Conservation (phyloP, 169 alveolate genomes). For the Plasmodium blacklocki region DNA sequence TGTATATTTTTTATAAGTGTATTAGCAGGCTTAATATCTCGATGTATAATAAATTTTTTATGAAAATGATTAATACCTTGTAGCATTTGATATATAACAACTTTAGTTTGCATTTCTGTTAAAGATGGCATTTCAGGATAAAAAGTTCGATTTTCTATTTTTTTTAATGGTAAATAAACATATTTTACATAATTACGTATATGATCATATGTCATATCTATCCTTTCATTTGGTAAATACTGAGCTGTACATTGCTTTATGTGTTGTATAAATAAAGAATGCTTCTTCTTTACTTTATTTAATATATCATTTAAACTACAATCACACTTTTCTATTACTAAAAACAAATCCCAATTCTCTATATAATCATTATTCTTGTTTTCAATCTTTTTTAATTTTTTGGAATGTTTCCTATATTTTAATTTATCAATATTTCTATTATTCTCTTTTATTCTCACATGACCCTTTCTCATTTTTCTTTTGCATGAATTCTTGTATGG, state of each 20-base stretch:
- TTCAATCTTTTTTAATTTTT: constrained; percentile 53
- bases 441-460: background rate
- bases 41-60: constrained; percentile 82
- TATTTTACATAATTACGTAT: constrained; percentile 60
- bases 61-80: constrained; percentile 84
- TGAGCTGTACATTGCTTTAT: constrained; percentile 48
- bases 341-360: constrained; percentile 64
- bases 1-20: constrained; percentile 82
- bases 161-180: constrained; percentile 54
- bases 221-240: constrained; percentile 31
- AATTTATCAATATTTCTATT: constrained; percentile 40
- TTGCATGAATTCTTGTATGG: background rate
- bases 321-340: constrained; percentile 75
- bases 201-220: constrained; percentile 56
- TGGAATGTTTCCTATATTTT: constrained; percentile 41
- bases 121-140: constrained; percentile 83
- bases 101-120: constrained; percentile 82
- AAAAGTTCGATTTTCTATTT: constrained; percentile 19
- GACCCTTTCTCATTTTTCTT: background rate
- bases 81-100: constrained; percentile 83
- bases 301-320: constrained; percentile 57
- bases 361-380: constrained; percentile 41
- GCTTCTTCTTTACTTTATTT: constrained; percentile 29
- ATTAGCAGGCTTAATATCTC: constrained; percentile 88
- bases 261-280: constrained; percentile 25